Evolutionary conservation across 2,329 filamentous ascomycete genomes (phyloP), one percentile per base, ranked within the genome.

Genomic region (Sporothrix pallida): DNA sequence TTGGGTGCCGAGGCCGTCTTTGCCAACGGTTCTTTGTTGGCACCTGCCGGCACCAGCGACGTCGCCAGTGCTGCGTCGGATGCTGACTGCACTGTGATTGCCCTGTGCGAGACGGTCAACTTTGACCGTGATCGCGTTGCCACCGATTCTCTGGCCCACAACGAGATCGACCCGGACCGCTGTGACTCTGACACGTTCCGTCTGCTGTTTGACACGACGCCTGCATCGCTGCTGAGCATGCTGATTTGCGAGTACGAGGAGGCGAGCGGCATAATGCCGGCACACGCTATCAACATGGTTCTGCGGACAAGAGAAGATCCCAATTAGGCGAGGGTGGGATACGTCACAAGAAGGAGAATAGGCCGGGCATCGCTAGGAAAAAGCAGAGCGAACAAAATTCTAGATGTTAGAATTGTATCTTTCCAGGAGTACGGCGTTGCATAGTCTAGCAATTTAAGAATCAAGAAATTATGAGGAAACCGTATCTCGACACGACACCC

Each of bases 1-100:
- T 86, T 99, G 1, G 95, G 94, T 13, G 94, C 95, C 4, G 95
- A 98, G 80, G 93, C 94, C 54, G 96, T 99, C 90, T 96, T 97
- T 84, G 95, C 93, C 77, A 98, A 98, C 82, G 96, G 96, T 8
- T 89, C 93, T 48, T 87, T 99, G 78, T 97, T 97, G 82, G 95
- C 93, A 4, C 90, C 94, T 23, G 90, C 94, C 10, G 96, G 96
- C 75, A 97, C 95, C 3, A 93, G 93, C 31, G 89, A 96, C 74
- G 88, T 98, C 10, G 95, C 95, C 20, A 92, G 96, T 85, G 90
- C 92, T 0, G 95, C 95, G 6, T 89, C 91, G 70, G 89, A 92
- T 73, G 86, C 90, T 23, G 91, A 92, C 74, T 89, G 95, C 52
- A 92, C 93, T 0, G 93, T 98, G 74, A 91, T 97, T 48, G 93